Evolutionary conservation across 2,329 filamentous ascomycete genomes (phyloP), one percentile per base, ranked within the genome.

Genomic region (Calonectria montana): DNA sequence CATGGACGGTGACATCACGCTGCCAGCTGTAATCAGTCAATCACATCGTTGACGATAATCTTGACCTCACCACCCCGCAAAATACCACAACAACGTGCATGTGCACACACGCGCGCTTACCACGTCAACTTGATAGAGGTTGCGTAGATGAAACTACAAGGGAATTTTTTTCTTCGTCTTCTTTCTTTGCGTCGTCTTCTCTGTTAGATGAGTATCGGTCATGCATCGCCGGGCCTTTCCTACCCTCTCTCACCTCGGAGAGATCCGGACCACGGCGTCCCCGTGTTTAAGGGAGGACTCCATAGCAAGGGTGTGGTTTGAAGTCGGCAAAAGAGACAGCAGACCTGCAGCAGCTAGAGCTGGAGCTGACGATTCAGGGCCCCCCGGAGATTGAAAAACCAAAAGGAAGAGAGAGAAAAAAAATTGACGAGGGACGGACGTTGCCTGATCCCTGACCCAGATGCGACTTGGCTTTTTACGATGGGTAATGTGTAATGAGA

Each of bases 321-420:
- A 41, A 66, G 35, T 61, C 48, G 25, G 48, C 31, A 59, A 59
- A 37, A 59, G 53, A 35, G 10, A 35, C n/a, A 23, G 37, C 53
- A 57, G 16, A 53, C 50, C 55, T 48, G 59, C 53, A 67, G 63
- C 61, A 65, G 45, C 13, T 7, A n/a, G 65, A 67, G 55, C 68
- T 72, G 72, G 65, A 67, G 63, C 68, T 73, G 72, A 76, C 69
- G 75, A 65, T 74, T 77, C 72, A 77, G 75, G 53, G 16, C 48
- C 66, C 67, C 65, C 73, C 72, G 70, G 65, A 65, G 68, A 72
- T 71, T 53, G 71, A 57, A 59, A 57, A 37, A 55, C 18, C 29
- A n/a, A n/a, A n/a, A 31, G 29, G 29, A 31, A 9, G 25, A 48
- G 18, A 31, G n/a, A 29, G n/a, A 48, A 48, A 35, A 35, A 35